phyloP scores from a whole-genome alignment of 257 asterid genomes.

The Anisodus tanguticus region DNA sequence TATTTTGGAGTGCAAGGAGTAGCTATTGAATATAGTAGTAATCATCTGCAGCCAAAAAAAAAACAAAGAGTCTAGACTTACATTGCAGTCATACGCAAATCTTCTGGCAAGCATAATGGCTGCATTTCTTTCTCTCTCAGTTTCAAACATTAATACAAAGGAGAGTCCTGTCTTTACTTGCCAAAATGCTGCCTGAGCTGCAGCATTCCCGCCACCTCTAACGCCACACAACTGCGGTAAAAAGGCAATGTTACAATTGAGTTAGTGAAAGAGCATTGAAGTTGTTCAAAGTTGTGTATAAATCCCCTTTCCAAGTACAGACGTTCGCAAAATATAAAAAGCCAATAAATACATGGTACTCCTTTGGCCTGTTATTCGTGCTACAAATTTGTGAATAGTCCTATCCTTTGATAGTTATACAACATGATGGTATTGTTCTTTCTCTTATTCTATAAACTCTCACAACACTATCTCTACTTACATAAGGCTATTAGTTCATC shows the following conservation, averaged over 20 bases:
- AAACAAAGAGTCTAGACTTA: conserved; percentile 40
- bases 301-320: neutral
- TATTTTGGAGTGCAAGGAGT: too few relatives aligned
- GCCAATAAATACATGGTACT: conserved; percentile 1
- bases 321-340: neutral
- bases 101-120: conserved; percentile 94
- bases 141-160: conserved; percentile 80
- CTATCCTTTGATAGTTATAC: neutral
- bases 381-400: neutral
- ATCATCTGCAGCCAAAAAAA: neutral
- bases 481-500: neutral
- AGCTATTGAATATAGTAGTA: neutral
- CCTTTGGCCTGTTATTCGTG: neutral
- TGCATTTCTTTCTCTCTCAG: conserved; percentile 86
- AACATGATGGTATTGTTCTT: neutral
- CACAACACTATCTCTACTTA: neutral
- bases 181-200: conserved; percentile 90
- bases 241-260: conserved; percentile 19
- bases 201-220: conserved; percentile 97
- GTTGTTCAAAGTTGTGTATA: neutral
- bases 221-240: conserved; percentile 74
- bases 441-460: neutral
- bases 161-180: conserved; percentile 67
- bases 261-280: neutral
- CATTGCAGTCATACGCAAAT: conserved; percentile 89